Evolutionary conservation across 345 rosid genomes (phyloP).

Genomic region (Murraya paniculata): DNA sequence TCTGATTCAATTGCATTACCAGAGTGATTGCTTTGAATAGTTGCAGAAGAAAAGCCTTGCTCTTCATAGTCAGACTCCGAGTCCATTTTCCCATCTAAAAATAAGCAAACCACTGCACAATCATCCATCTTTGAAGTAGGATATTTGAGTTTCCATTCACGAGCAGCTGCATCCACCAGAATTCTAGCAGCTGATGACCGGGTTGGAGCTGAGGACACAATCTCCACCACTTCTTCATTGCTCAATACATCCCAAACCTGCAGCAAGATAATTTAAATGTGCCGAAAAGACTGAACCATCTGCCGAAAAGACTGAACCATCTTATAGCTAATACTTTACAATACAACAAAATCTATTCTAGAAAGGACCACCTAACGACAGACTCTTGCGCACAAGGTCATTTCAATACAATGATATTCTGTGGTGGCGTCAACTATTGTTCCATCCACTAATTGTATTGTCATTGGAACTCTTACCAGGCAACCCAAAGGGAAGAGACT

Average conservation of each 20-base stretch:
- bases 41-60: constrained; percentile 74
- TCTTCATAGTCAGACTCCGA: constrained; percentile 79
- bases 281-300: not conserved
- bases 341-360: not conserved
- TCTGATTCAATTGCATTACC: constrained; percentile 72
- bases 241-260: constrained; percentile 99
- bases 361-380: not conserved
- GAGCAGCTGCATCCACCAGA: constrained; percentile 84
- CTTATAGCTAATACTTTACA: not conserved
- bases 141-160: constrained; percentile 93
- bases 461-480: not conserved
- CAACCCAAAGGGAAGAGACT: not conserved
- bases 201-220: constrained; percentile 73
- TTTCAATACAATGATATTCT: not conserved
- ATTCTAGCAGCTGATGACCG: constrained; percentile 85
- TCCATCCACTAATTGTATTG: not conserved
- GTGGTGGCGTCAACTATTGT: not conserved
- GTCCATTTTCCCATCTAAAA: constrained; percentile 95
- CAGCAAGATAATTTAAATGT: constrained; percentile 3
- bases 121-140: constrained; percentile 99
- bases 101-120: constrained; percentile 97
- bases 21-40: constrained; percentile 65
- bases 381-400: not conserved
- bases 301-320: not conserved
- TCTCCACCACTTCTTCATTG: constrained; percentile 94